phyloP scores from a whole-genome alignment of 2,329 filamentous ascomycete species.

The Penicillium sp. region DNA sequence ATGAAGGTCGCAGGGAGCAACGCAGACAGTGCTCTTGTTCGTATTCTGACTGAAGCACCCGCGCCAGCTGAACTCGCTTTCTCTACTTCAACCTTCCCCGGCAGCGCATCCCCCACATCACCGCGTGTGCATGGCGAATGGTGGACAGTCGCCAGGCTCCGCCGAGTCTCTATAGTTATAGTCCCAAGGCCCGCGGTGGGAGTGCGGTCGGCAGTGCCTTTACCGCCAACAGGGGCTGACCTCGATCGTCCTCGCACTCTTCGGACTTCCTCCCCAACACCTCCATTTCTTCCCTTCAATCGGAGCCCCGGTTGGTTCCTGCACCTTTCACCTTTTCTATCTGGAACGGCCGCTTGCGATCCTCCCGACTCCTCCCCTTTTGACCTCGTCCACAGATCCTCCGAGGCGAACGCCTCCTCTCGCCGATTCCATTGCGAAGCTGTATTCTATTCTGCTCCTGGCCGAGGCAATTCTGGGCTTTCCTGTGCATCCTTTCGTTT shows the following conservation, averaged over 20 bases:
- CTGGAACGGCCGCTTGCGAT: neutral
- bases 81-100: too few relatives aligned
- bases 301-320: constrained; percentile 26
- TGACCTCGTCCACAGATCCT: constrained; percentile 5
- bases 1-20: too few relatives aligned
- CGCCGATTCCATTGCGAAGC: too few relatives aligned
- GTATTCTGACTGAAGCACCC: too few relatives aligned
- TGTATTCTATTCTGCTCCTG: constrained; percentile 15
- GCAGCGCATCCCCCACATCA: too few relatives aligned
- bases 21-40: too few relatives aligned
- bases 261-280: constrained; percentile 12
- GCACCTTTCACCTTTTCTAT: constrained; percentile 2
- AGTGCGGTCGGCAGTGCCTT: constrained; percentile 22
- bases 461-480: constrained; percentile 5
- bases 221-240: constrained; percentile 25
- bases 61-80: too few relatives aligned
- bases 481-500: neutral
- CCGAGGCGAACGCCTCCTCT: neutral
- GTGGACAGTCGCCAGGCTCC: too few relatives aligned
- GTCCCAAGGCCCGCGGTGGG: too few relatives aligned
- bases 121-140: too few relatives aligned
- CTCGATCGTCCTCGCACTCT: constrained; percentile 14
- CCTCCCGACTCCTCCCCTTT: constrained; percentile 11
- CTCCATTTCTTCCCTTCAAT: constrained; percentile 14
- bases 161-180: too few relatives aligned